Percentiles rank a stretch among this genome's conserved stretches.
Evolutionary conservation across 164 flowering plant species (phyloP).

Genomic region (Berberis vulgaris): DNA sequence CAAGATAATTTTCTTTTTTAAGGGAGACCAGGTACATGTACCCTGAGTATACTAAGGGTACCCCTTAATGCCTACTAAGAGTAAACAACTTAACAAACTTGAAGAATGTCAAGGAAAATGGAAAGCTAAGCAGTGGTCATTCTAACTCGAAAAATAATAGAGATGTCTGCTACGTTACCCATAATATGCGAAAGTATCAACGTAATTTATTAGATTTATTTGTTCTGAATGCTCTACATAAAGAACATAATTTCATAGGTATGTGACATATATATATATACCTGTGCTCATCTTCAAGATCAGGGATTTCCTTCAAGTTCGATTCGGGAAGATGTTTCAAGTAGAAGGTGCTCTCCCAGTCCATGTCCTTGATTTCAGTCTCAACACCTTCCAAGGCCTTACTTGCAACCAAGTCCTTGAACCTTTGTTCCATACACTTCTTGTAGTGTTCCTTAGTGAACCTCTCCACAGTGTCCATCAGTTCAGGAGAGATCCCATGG

Average conservation of each 20-base stretch:
- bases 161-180: too few relatives aligned
- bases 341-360: conserved; percentile 89
- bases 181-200: too few relatives aligned
- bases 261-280: conserved; percentile 3
- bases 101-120: not conserved
- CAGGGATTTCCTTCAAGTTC: conserved; percentile 71
- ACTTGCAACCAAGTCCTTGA: conserved; percentile 64
- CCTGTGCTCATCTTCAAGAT: conserved; percentile 67
- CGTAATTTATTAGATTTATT: too few relatives aligned
- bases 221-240: too few relatives aligned
- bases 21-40: too few relatives aligned
- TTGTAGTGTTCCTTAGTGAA: conserved; percentile 73
- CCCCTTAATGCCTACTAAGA: too few relatives aligned
- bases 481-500: conserved; percentile 62
- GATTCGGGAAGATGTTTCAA: conserved; percentile 74
- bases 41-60: too few relatives aligned
- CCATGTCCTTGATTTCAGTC: conserved; percentile 47
- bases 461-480: conserved; percentile 73
- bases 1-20: too few relatives aligned
- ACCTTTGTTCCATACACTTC: conserved; percentile 68
- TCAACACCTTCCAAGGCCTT: conserved; percentile 31
- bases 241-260: not conserved
- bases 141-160: too few relatives aligned
- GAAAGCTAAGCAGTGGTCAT: too few relatives aligned
- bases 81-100: not conserved